A percentile compares a stretch with the other conserved stretches of the same genome.
phyloP scores from a whole-genome alignment of 352 stramenopile genomes.

The Pythium guiyangense region DNA sequence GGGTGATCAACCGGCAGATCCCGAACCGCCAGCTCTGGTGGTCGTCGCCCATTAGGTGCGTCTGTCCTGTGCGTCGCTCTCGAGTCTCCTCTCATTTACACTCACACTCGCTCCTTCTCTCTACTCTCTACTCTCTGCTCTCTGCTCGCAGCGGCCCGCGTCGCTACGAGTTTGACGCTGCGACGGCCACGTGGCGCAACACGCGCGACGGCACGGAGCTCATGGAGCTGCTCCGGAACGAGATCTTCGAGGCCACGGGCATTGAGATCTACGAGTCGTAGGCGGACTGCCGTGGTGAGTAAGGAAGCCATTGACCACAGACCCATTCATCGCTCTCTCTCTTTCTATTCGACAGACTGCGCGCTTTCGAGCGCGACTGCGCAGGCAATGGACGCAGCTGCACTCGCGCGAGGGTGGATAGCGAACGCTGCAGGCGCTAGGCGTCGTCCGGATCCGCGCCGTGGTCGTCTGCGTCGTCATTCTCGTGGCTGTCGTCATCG shows the following conservation, averaged over 20 bases:
- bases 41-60: conserved; percentile 92
- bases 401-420: no score
- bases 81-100: not conserved
- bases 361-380: no score
- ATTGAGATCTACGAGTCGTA: conserved; percentile 71
- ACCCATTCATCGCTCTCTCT: not conserved
- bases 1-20: conserved; percentile 98
- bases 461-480: conserved; percentile 19
- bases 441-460: not conserved
- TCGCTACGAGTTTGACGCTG: conserved; percentile 84
- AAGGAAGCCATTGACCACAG: not conserved
- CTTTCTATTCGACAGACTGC: not conserved
- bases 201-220: conserved; percentile 76
- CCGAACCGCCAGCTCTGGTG: conserved; percentile 97
- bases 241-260: conserved; percentile 76
- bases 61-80: not conserved
- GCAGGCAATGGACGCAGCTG: no score
- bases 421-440: no score
- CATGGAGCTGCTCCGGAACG: conserved; percentile 57
- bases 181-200: conserved; percentile 74
- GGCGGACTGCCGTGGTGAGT: conserved; percentile 7
- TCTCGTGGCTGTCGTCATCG: conserved; percentile 37
- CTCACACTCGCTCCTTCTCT: not conserved
- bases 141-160: conserved; percentile 61
- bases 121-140: not conserved